Conservation (phyloP, 768 basidiomycete species). For the Cystobasidium onofrii region DNA sequence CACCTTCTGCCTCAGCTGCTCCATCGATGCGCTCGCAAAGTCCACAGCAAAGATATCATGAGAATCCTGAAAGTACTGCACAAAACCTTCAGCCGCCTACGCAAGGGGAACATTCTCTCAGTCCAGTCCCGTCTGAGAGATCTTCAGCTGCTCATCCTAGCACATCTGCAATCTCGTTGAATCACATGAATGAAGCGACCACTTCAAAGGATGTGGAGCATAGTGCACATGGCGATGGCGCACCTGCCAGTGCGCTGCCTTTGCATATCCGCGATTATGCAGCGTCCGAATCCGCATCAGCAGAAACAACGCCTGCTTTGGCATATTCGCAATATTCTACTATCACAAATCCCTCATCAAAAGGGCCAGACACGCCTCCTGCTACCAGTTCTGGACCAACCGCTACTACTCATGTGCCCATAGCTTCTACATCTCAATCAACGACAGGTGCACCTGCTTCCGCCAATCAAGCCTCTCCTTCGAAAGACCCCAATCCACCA, state of each 20-base stretch:
- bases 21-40: neutral
- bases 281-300: neutral
- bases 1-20: neutral
- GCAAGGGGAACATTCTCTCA: slow-evolving; percentile 3
- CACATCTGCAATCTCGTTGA: neutral
- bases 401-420: neutral
- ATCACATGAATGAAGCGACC: neutral
- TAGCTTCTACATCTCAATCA: neutral
- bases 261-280: neutral
- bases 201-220: neutral
- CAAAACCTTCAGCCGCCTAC: neutral
- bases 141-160: neutral
- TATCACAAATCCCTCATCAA: neutral
- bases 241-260: neutral
- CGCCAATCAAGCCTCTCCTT: neutral
- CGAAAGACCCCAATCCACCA: neutral
- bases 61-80: neutral
- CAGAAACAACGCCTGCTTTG: neutral
- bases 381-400: neutral
- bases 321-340: neutral
- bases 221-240: neutral
- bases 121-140: neutral
- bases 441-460: neutral
- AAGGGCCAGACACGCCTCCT: neutral
- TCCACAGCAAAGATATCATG: neutral